Evolutionary conservation across 2,329 filamentous ascomycete species (phyloP), one percentile per base, ranked within the genome.

Genomic region (Hypoxylon sp.): DNA sequence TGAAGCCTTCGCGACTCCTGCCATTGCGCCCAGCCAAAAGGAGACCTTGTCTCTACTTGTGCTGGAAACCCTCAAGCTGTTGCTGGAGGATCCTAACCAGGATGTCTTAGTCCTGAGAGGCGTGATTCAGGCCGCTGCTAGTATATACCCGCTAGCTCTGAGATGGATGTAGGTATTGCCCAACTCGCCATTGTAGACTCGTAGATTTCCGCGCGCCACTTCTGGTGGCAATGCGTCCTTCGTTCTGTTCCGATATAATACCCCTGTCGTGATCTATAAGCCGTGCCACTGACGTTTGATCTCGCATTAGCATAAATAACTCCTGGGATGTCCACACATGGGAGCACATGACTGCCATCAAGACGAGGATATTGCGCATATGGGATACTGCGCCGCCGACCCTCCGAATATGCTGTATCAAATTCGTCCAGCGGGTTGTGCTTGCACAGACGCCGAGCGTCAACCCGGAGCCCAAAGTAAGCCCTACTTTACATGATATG

Each of bases 1-100:
- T 59, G 95, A 99, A 81, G 93, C 94, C 2, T 98, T 99, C 80
- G 91, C 95, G 59, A 96, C 92, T 63, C 95, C 96, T n/a, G 88
- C 91, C 20, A 84, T 98, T 72, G 82, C 89, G 19, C 83, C 87
- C 62, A 84, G 89, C 54, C 89, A 91, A 77, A 99, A 98, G 83
- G 92, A 89, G 82, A 89, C 88, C 64, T 83, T 95, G 79, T 89
- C 90, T 69, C 82, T 92, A 62, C 85, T 87, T 63, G 92, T 97
- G 62, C 80, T 99, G 73, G 89, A 93, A 70, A 91, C 90, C 24
- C 79, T 99, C 68, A 86, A 88, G 74, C 84, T 84, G 55, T 84
- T 93, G 76, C 78, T 93, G 64, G 88, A 91, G 70, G 86, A 89
- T 68, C 84, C 87, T n/a, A 86, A 87, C 62, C 89, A 93, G 74